Base-by-base conservation (phyloP, 768 basidiomycete genomes). In the Epithele typhae region DNA sequence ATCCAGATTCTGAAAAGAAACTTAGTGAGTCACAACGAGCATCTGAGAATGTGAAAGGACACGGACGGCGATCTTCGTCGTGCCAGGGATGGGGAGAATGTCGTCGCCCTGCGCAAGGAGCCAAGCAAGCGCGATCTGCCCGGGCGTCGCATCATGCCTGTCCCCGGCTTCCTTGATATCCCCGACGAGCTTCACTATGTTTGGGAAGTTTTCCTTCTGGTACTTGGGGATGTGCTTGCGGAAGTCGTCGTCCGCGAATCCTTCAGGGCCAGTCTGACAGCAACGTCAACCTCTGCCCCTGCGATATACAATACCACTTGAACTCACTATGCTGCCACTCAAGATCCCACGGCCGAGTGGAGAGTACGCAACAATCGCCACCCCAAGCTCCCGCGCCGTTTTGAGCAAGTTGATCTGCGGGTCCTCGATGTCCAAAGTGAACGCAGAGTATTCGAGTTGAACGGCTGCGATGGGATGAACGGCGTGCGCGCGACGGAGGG, bases 361-460 rank as follows among this genome's bases (percentile, higher is more conserved):
- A 15, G 69, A 66, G 52, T 77, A 78, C 2, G 72, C 72, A 17
- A 79, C 66, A 40, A 77, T 64, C 2, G 67, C 58, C 15, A 76
- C 62, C 3, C 75, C 74, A 11, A 74, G 61, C 53, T 77, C 72
- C 19, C 69, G 52, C 5, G 68, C 68, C 0, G 72, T 65, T 10
- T 67, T 57, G 5, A 74, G 57, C n/a, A 78, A 53, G 0, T 54
- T 66, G 44, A 66, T 61, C 52, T 70, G 61, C 25, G 59, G 58
- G 52, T 69, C 59, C 54, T 76, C 74, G 38, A 76, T 68, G 40
- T 73, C 68, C 21, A 77, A 65, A 10, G 62, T 64, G 52, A 74
- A 71, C 0, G 73, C 69, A 0, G 70, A 72, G 47, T 67, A 76
- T 52, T 75, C 74, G 40, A 74, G 63, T 51, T 77, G 69, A 8